These are phyloP conservation scores for Penicillium janthinellum DNA, from an alignment of 2,329 filamentous ascomycete genomes.

Conservation along the genomic window DNA sequence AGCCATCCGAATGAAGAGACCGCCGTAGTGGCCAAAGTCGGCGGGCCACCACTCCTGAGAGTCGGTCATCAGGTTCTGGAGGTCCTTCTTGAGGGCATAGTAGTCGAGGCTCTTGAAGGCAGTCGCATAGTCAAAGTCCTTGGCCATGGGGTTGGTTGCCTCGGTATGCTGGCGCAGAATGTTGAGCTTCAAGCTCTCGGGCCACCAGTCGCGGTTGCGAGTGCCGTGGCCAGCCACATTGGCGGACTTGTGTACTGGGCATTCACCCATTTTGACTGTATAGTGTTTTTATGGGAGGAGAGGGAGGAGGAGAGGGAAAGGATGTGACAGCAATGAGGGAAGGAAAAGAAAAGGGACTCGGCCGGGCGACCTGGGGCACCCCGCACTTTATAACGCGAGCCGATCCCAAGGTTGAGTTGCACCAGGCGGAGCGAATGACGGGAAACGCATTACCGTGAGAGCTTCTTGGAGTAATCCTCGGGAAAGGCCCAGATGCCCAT, in stretches of 20 bases:
- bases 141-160: slow-evolving; percentile 63
- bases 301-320: background rate
- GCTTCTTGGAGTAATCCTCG: background rate
- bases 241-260: slow-evolving; percentile 33
- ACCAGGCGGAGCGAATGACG: slow-evolving; percentile 11
- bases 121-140: slow-evolving; percentile 70
- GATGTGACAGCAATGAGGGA: background rate
- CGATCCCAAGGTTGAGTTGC: background rate
- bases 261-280: slow-evolving; percentile 29
- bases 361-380: slow-evolving; percentile 2
- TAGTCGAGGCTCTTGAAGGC: slow-evolving; percentile 75
- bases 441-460: slow-evolving; percentile 11
- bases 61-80: slow-evolving; percentile 71
- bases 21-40: slow-evolving; percentile 79
- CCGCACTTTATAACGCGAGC: slow-evolving; percentile 16
- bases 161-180: slow-evolving; percentile 72
- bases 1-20: slow-evolving; percentile 77
- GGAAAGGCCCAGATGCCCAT: background rate
- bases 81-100: slow-evolving; percentile 71
- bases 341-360: background rate
- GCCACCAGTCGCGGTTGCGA: slow-evolving; percentile 74
- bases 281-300: background rate
- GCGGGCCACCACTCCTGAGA: slow-evolving; percentile 82
- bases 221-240: slow-evolving; percentile 63
- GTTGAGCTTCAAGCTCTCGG: slow-evolving; percentile 66